A percentile compares a stretch with the other conserved stretches of the same genome.
These are phyloP conservation scores for Talaromyces sp. DNA, from an alignment of 2,329 filamentous ascomycete genomes.

Conservation along the genomic window DNA sequence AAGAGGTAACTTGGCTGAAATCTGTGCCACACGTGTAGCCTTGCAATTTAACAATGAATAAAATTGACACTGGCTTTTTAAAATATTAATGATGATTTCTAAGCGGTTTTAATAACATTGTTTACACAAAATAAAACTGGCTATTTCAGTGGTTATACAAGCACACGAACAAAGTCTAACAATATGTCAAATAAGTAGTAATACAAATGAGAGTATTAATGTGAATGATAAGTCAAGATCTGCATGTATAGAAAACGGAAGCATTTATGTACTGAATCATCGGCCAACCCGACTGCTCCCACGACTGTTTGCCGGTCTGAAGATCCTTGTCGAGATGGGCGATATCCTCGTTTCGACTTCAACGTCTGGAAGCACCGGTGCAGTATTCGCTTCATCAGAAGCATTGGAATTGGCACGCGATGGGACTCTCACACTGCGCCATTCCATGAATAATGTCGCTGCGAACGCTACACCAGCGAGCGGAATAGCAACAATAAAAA, in stretches of 20 bases:
- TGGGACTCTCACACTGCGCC: conserved; percentile 8
- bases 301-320: not conserved
- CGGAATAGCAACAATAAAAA: conserved; percentile 10
- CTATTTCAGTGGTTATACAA: not conserved
- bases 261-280: not conserved
- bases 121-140: not conserved
- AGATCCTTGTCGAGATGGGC: conserved; percentile 7
- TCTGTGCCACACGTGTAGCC: conserved; percentile 11
- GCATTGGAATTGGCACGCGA: not conserved
- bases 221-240: not conserved
- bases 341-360: conserved; percentile 12
- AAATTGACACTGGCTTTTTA: not conserved
- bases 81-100: not conserved
- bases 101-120: not conserved
- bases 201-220: not conserved
- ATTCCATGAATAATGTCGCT: conserved; percentile 10
- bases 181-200: not conserved
- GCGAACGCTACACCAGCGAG: conserved; percentile 10
- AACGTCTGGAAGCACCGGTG: conserved; percentile 5
- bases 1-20: conserved; percentile 9
- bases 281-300: not conserved
- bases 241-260: not conserved
- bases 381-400: not conserved
- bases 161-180: not conserved
- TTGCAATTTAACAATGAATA: not conserved